Conservation (phyloP, 1,139 yeast genomes). For the Saccharomyces hybrid region DNA sequence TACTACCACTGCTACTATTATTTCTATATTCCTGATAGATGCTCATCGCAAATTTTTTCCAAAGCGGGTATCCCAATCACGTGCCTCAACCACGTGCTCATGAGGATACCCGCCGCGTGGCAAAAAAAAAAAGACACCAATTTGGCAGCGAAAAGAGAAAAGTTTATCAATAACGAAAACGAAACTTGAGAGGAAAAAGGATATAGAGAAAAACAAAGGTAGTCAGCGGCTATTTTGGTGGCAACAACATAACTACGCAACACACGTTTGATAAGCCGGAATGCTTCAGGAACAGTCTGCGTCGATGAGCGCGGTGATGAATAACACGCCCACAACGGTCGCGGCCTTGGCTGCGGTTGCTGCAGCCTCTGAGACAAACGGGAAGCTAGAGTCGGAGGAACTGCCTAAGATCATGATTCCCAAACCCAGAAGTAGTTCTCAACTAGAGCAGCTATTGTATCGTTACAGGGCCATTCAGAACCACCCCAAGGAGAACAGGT, state of each 20-base stretch:
- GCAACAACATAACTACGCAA: neutral
- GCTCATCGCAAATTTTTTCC: neutral
- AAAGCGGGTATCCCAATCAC: neutral
- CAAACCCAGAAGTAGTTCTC: constrained; percentile 22
- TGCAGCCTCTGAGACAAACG: constrained; percentile 1
- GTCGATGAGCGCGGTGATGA: neutral
- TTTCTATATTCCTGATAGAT: neutral
- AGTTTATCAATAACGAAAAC: constrained; percentile 1
- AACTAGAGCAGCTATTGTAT: constrained; percentile 28
- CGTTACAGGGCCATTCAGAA: constrained; percentile 29
- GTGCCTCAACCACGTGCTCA: neutral
- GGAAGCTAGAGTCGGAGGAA: constrained; percentile 3
- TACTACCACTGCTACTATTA: neutral
- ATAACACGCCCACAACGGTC: neutral
- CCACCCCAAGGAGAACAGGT: constrained; percentile 20
- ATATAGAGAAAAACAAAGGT: neutral
- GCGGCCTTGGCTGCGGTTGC: neutral
- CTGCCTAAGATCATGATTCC: constrained; percentile 17
- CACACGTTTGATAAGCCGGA: neutral
- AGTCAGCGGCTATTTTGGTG: neutral
- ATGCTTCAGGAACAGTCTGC: neutral
- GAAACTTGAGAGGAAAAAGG: neutral
- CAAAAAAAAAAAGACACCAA: neutral
- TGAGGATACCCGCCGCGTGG: neutral
- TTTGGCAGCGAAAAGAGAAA: neutral